Evolutionary conservation across 371 early-diverging fungal species (phyloP).

Genomic region (Sporodiniella umbellata): DNA sequence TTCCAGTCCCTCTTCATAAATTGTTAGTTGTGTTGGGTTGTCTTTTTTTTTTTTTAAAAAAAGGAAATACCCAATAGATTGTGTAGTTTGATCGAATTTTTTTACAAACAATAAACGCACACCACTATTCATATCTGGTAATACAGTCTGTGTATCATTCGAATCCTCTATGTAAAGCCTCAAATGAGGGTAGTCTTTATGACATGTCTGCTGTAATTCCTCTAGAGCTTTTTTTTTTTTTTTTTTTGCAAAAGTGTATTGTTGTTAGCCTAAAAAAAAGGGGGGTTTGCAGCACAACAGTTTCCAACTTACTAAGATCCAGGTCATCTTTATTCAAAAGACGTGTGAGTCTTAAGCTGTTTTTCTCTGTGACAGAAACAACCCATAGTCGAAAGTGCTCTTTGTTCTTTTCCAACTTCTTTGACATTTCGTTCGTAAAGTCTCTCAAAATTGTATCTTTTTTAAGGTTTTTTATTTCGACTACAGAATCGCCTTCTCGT

Average conservation of each 20-base stretch:
- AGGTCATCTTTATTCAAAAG: slow-evolving; percentile 34
- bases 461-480: not conserved
- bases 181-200: slow-evolving; percentile 2
- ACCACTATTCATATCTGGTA: not conserved
- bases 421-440: slow-evolving; percentile 10
- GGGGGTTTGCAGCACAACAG: too few species aligned
- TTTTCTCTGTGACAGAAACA: slow-evolving; percentile 78
- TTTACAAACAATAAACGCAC: slow-evolving; percentile 18
- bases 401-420: slow-evolving; percentile 23
- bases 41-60: not conserved
- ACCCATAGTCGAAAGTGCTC: slow-evolving; percentile 74
- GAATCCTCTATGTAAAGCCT: slow-evolving; percentile 13
- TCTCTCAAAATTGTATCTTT: slow-evolving; percentile 9
- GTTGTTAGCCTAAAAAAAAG: too few species aligned
- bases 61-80: slow-evolving; percentile 20
- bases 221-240: slow-evolving; percentile 5
- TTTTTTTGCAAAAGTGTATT: too few species aligned
- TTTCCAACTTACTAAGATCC: slow-evolving; percentile 7
- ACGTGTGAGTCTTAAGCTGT: slow-evolving; percentile 74
- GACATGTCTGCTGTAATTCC: not conserved
- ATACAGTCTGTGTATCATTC: not conserved
- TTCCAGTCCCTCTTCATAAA: slow-evolving; percentile 48
- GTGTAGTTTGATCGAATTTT: slow-evolving; percentile 14
- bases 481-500: not conserved
- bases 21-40: not conserved